Evolutionary conservation across 2,329 filamentous ascomycete species (phyloP).

Genomic region (Claviceps paspali): DNA sequence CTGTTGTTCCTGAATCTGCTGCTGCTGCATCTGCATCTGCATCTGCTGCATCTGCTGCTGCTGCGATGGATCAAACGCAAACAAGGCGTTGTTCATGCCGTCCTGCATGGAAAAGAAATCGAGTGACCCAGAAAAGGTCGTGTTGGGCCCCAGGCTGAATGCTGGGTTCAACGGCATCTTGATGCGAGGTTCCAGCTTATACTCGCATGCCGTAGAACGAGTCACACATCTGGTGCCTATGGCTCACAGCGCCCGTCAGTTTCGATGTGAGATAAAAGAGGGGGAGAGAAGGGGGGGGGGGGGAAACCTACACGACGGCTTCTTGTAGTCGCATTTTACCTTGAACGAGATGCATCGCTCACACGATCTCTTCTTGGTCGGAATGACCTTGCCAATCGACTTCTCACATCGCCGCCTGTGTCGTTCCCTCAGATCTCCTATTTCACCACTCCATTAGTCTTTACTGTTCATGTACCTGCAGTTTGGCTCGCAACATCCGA

Average conservation of each 20-base stretch:
- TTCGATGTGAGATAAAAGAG: too few species aligned
- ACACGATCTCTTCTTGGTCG: slow-evolving; percentile 7
- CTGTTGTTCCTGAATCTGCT: background rate
- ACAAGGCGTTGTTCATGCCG: background rate
- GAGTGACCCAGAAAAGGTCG: slow-evolving; percentile 4
- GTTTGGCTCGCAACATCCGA: too few species aligned
- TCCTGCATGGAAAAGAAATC: slow-evolving; percentile 5
- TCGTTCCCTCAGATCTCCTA: slow-evolving; percentile 6
- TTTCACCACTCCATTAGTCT: too few species aligned
- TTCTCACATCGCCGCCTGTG: slow-evolving; percentile 6
- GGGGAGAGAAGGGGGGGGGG: background rate
- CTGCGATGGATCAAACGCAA: too few species aligned
- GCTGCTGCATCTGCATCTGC: background rate
- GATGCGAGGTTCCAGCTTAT: slow-evolving; percentile 6
- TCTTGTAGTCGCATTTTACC: slow-evolving; percentile 7
- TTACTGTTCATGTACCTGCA: too few species aligned
- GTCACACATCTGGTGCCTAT: slow-evolving; percentile 6
- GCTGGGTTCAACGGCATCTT: slow-evolving; percentile 7
- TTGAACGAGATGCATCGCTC: slow-evolving; percentile 8
- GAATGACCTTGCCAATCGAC: slow-evolving; percentile 6
- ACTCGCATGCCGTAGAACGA: slow-evolving; percentile 5
- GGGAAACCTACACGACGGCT: slow-evolving; percentile 4
- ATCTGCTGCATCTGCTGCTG: background rate
- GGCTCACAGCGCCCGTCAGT: too few species aligned
- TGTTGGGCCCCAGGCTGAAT: slow-evolving; percentile 4